Evolutionary conservation across 805 yeast genomes (phyloP), one percentile per base, ranked within the genome.

Genomic region (Cyberlindnera lachancei): DNA sequence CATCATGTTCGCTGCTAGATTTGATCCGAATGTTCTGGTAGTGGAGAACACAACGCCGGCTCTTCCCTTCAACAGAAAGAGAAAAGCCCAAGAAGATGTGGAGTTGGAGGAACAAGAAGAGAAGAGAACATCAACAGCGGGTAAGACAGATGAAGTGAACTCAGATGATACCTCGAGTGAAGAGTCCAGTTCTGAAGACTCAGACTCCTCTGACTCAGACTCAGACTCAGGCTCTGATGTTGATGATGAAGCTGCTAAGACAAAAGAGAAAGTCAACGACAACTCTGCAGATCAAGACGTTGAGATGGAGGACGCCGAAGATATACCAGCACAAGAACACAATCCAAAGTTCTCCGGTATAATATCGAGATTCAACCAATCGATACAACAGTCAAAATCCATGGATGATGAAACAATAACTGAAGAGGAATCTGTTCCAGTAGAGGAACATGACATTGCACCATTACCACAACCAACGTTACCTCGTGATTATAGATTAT

Each of bases 401-500:
- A 43, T 42, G 0, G 37, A 36, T 4, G n/a, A n/a, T n/a, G n/a
- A n/a, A n/a, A n/a, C n/a, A n/a, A 43, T 30, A 9, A n/a, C 18
- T 6, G 34, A 8, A 40, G 34, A 23, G 3, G 52, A 46, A 7
- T 52, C 42, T 8, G 48, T 19, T 10, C 52, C 44, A 5, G 56
- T 39, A 2, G 63, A 56, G 18, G 37, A 41, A 15, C 67, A 59
- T 46, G 66, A 59, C 27, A 54, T 90, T 25, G 77, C 70, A 6
- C 94, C 95, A 14, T 59, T 90, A 25, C 96, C 97, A 2, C 95
- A 86, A 54, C 95, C 95, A 0, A 75, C 62, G 21, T 58, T 78
- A 18, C 85, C 84, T 4, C 59, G 61, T 35, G 81, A 76, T 44
- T 53, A 54, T 27, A 54, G 52, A 31, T 52, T 75, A 15, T 38